These are phyloP conservation scores for Ramaria sp. DNA, from an alignment of 768 basidiomycete species.

Conservation along the genomic window DNA sequence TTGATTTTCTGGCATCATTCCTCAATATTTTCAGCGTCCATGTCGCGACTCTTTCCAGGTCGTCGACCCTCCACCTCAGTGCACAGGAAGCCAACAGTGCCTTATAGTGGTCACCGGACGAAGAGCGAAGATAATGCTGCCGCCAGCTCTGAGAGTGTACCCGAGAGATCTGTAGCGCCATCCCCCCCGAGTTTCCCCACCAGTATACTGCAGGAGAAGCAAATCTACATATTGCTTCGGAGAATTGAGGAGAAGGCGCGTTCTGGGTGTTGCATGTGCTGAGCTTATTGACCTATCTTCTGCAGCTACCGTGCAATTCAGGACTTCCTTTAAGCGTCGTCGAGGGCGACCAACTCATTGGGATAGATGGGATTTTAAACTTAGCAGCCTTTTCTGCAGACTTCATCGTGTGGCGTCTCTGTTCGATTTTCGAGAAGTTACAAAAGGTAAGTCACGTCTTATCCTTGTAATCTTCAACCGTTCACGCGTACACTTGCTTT, in stretches of 20 bases:
- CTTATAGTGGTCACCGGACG: not conserved
- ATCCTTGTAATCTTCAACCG: not conserved
- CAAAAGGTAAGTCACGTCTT: not conserved
- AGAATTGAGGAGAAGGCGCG: slow-evolving; percentile 1
- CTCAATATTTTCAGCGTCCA: not conserved
- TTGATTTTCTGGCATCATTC: not conserved
- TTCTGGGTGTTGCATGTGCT: not conserved
- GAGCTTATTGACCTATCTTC: not conserved
- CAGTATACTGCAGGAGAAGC: not conserved
- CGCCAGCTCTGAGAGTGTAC: not conserved
- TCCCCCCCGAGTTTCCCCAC: not conserved
- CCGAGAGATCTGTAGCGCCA: not conserved
- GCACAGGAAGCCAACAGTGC: not conserved
- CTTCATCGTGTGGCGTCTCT: not conserved
- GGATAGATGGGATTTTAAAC: not conserved
- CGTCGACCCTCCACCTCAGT: not conserved
- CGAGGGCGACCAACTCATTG: not conserved
- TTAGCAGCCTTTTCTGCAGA: not conserved
- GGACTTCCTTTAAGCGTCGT: not conserved
- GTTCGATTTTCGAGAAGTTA: not conserved
- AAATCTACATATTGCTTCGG: not conserved
- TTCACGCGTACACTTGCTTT: not conserved
- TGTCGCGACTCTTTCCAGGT: slow-evolving; percentile 2
- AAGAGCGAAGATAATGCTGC: not conserved
- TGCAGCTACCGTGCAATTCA: slow-evolving; percentile 8